Conservation (phyloP, 306 rosid species). For the Macrotyloma uniflorum region DNA sequence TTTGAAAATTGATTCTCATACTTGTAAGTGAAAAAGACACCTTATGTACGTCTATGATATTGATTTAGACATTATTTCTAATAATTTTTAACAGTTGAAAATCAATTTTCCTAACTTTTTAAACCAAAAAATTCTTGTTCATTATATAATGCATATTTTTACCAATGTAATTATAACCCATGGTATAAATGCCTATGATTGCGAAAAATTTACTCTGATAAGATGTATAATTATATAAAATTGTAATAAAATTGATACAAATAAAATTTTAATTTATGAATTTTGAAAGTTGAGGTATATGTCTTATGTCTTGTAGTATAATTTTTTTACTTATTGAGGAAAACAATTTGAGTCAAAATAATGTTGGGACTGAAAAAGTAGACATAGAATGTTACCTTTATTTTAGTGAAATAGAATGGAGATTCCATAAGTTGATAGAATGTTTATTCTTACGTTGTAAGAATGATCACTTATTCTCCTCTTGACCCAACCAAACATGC, state of each 20-base stretch:
- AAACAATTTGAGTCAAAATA: background rate
- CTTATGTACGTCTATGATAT: background rate
- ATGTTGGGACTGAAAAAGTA: background rate
- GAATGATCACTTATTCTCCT: constrained; percentile 20
- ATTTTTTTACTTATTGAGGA: background rate
- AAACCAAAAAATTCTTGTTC: background rate
- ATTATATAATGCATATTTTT: background rate
- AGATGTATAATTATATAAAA: background rate
- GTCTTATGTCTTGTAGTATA: background rate
- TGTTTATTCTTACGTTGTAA: background rate
- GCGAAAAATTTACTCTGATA: background rate
- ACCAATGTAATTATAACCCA: background rate
- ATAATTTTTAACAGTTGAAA: background rate
- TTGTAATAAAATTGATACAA: background rate
- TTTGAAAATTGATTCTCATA: background rate
- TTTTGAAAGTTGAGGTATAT: background rate
- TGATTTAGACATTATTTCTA: background rate
- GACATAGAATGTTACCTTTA: background rate
- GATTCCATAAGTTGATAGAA: background rate
- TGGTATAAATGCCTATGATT: background rate
- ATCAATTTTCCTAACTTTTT: background rate
- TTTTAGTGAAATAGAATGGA: constrained; percentile 6
- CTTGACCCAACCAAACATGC: background rate
- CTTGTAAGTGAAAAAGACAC: background rate
- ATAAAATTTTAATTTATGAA: background rate